Evolutionary conservation across 2,329 filamentous ascomycete genomes (phyloP), one percentile per base, ranked within the genome.

Genomic region (Aphanocladium album): DNA sequence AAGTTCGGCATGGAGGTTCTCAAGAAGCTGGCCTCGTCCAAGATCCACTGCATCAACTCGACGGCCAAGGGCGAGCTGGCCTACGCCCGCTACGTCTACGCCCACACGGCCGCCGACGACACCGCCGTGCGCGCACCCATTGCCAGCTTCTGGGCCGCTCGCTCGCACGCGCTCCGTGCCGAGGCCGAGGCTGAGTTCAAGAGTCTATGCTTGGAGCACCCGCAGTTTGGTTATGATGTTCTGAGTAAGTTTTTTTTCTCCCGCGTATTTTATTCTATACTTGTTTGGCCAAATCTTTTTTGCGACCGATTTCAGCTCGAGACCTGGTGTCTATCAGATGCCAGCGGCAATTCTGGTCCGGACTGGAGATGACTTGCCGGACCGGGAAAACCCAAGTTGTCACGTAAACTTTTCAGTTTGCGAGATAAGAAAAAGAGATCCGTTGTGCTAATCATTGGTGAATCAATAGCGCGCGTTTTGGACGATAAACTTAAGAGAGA

Each of bases 191-290:
- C 85, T 7, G 90, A 96, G 76, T 96, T 96, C 83, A 86, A 88
- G 72, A 74, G 82, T 50, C 85, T 96, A 75, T 96, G 93, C 77
- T 77, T 96, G 72, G 90, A 96, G 76, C 92, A 88, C 72, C 93
- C 93, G 19, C 89, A 96, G 71, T 97, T 97, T 72, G 89, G 89
- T 70, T 97, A 93, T 78, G 93, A 97, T 74, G 90, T 98, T 60
- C 84, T 97, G 62, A 92, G 86, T 91, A 79, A 66, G 82, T 78
- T 59, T 25, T 8, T 54, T 43, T 23, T 6, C 53, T 8, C 17
- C 39, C n/a, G 30, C 57, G 49, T 11, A 16, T 2, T 35, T 50
- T 43, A 27, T 19, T 45, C 25, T 12, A 46, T 30, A 53, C 33
- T 35, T 12, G 6, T 12, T 12, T 6, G 33, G 6, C 6, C 33